A percentile compares a stretch with the other conserved stretches of the same genome.
Evolutionary conservation across 805 yeast genomes (phyloP).

Genomic region (Candida awuae): DNA sequence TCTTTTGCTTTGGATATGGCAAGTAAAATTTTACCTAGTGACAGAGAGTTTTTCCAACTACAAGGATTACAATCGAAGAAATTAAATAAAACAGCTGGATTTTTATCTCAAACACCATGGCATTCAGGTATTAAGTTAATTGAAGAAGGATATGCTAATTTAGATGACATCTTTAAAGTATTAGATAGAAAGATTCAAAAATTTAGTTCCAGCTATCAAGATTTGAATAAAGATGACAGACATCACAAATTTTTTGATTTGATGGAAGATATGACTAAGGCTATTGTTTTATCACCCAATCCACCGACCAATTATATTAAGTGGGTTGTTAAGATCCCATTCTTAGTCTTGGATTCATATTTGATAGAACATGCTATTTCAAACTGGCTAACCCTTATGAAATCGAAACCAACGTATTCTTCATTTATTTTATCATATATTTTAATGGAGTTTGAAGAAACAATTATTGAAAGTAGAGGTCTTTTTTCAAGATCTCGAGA

Average conservation of each 20-base stretch:
- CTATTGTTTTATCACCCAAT: constrained; percentile 31
- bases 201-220: constrained; percentile 6
- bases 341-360: constrained; percentile 50
- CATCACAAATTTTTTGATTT: constrained; percentile 32
- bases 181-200: constrained; percentile 10
- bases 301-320: constrained; percentile 41
- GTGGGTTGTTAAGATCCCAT: constrained; percentile 61
- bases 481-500: constrained; percentile 54
- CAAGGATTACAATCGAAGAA: constrained; percentile 26
- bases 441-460: constrained; percentile 56
- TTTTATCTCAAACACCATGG: constrained; percentile 74
- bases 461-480: constrained; percentile 55
- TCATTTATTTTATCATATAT: constrained; percentile 61
- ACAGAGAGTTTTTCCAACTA: constrained; percentile 52
- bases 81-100: constrained; percentile 57
- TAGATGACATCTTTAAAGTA: constrained; percentile 22
- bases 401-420: constrained; percentile 53
- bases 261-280: constrained; percentile 35
- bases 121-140: constrained; percentile 24
- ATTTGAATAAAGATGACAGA: constrained; percentile 1
- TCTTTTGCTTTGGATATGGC: constrained; percentile 90
- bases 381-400: constrained; percentile 75
- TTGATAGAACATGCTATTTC: constrained; percentile 58
- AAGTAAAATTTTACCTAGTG: constrained; percentile 57
- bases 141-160: constrained; percentile 28